Base-by-base conservation (phyloP, 2,329 filamentous ascomycete genomes). In the Clonostachys sp. region DNA sequence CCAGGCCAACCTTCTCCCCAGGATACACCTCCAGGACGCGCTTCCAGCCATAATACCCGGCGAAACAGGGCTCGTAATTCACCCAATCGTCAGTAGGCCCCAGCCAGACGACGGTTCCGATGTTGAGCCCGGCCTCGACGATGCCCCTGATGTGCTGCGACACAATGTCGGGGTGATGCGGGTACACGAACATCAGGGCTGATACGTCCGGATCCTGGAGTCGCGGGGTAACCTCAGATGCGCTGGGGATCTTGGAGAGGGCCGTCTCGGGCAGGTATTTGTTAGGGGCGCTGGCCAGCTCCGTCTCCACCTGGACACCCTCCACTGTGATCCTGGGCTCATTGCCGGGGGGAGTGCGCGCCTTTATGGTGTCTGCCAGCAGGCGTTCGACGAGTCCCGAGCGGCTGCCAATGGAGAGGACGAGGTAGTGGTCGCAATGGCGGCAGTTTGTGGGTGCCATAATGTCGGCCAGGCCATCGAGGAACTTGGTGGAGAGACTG, bases 181-280 rank as follows among this genome's bases (percentile, higher is more conserved):
- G 65, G 33, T 67, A 67, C 9, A 61, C 56, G 48, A 67, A 67
- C 48, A 66, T 46, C 40, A 66, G 47, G 3, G 45, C 57, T 10
- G 45, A 44, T 9, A 57, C 50, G 42, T 53, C 51, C 1, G 55
- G 44, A 24, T 60, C 57, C 7, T 35, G 48, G 5, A 65, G 52
- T 14, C 60, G 54, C 12, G 53, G 50, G 1, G 56, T 55, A 2
- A 66, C 34, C 0, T 60, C 54, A 61, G 62, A 64, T 3, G 62
- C 65, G 5, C 64, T 62, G 1, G 54, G 53, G 4, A 67, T 65
- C 5, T 55, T 60, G 48, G 52, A 54, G 38, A 50, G 53, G 40
- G 53, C 50, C 35, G 53, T 55, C 20, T 61, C 59, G 10, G 57
- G 56, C 2, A 61, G 55, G 45, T 61, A 61, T 47, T 45, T 56